Percentiles rank a stretch among this genome's conserved stretches.
Evolutionary conservation across 768 basidiomycete species (phyloP).

Genomic region (Tylopilus subfusipes): DNA sequence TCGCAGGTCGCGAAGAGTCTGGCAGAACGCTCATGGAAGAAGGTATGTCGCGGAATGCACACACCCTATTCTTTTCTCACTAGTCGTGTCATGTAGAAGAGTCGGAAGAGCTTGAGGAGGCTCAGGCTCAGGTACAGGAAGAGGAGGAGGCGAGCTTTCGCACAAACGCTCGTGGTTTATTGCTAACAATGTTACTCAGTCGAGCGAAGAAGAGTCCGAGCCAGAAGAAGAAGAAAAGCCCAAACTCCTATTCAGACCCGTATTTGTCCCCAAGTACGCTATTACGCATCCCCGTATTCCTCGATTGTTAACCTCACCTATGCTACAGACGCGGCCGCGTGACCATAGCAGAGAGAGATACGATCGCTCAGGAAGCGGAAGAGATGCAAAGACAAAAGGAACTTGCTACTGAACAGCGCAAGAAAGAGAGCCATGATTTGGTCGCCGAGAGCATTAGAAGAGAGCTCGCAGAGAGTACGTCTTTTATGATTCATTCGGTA

Average conservation of each 20-base stretch:
- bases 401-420: conserved; percentile 74
- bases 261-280: conserved; percentile 90
- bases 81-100: conserved; percentile 10
- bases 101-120: conserved; percentile 43
- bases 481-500: not conserved
- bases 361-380: conserved; percentile 68
- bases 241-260: conserved; percentile 80
- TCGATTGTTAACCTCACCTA: conserved; percentile 1
- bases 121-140: conserved; percentile 36
- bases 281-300: not conserved
- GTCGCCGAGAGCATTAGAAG: conserved; percentile 92
- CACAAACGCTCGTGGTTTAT: conserved; percentile 2
- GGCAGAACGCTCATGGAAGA: conserved; percentile 66
- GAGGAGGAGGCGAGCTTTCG: conserved; percentile 38
- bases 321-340: conserved; percentile 62
- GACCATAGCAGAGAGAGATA: conserved; percentile 69
- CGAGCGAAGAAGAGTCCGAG: conserved; percentile 82
- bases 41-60: conserved; percentile 34
- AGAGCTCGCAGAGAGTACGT: conserved; percentile 87
- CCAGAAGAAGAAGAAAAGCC: conserved; percentile 74
- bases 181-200: conserved; percentile 41
- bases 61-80: conserved; percentile 6
- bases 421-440: conserved; percentile 84
- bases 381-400: conserved; percentile 68
- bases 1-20: conserved; percentile 75